phyloP scores from a whole-genome alignment of 805 yeast genomes.

The Lipomyces kockii region DNA sequence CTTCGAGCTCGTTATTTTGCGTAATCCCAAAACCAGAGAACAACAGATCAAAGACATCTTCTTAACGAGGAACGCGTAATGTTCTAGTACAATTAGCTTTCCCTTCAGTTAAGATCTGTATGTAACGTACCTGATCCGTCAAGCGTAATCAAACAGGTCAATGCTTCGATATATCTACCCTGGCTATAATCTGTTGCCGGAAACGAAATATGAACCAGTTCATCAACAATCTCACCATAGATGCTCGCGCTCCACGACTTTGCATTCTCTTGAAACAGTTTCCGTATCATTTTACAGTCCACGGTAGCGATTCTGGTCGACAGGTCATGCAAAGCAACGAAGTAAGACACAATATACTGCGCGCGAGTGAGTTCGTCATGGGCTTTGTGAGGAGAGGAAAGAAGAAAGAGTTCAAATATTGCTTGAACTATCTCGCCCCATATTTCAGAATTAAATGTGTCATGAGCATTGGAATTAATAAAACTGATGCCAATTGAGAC shows the following conservation, averaged over 20 bases:
- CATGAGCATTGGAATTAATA: not conserved
- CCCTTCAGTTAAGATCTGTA: not conserved
- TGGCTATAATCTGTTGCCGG: not conserved
- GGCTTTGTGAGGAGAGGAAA: not conserved
- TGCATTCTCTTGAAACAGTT: conserved; percentile 7
- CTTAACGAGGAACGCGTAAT: not conserved
- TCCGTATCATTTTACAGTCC: not conserved
- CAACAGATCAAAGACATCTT: conserved; percentile 16
- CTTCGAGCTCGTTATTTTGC: conserved; percentile 41
- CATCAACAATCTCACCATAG: not conserved
- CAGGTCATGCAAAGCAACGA: conserved; percentile 8
- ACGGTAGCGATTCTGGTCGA: not conserved
- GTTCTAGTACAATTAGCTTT: not conserved
- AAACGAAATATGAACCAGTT: not conserved
- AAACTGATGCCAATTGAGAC: not conserved
- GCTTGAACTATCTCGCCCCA: conserved; percentile 10
- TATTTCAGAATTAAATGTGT: not conserved
- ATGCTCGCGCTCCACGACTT: conserved; percentile 3
- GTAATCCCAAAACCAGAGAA: conserved; percentile 21
- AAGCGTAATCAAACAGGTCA: conserved; percentile 1
- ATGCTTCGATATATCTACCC: conserved; percentile 6
- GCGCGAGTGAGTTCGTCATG: not conserved
- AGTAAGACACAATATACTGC: not conserved
- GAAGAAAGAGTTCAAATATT: conserved; percentile 11
- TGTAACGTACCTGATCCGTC: not conserved